These are phyloP conservation scores for Erysimum cheiri DNA, from an alignment of 441 rosid species.

Conservation along the genomic window DNA sequence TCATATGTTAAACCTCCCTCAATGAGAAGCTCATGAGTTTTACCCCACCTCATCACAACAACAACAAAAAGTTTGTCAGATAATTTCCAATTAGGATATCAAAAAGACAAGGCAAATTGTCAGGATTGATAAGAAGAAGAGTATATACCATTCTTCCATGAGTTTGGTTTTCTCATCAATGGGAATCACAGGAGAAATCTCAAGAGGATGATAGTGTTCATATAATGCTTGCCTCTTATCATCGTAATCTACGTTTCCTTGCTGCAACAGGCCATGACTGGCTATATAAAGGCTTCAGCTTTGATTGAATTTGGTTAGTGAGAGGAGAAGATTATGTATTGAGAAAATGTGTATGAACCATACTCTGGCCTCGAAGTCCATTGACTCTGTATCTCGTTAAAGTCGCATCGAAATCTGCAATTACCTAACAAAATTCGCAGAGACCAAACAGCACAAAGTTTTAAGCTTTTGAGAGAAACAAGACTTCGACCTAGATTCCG, in stretches of 20 bases:
- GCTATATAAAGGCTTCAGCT: slow-evolving; percentile 48
- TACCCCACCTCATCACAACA: slow-evolving; percentile 67
- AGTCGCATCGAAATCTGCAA: slow-evolving; percentile 90
- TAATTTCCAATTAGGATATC: not conserved
- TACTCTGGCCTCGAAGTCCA: slow-evolving; percentile 74
- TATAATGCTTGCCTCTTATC: slow-evolving; percentile 71
- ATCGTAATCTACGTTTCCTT: slow-evolving; percentile 71
- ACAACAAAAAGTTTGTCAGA: not conserved
- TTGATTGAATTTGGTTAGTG: not conserved
- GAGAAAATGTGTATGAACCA: slow-evolving; percentile 30
- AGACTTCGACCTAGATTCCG: not conserved
- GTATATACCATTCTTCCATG: slow-evolving; percentile 85
- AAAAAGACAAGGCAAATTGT: not conserved
- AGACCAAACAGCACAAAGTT: slow-evolving; percentile 1
- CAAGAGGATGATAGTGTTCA: slow-evolving; percentile 79
- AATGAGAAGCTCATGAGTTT: slow-evolving; percentile 79
- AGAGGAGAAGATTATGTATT: slow-evolving; percentile 18
- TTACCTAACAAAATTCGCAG: slow-evolving; percentile 54
- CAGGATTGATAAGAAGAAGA: not conserved
- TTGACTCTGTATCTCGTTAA: slow-evolving; percentile 66
- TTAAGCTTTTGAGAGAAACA: not conserved
- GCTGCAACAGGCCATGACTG: slow-evolving; percentile 84
- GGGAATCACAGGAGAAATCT: slow-evolving; percentile 70
- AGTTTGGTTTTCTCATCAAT: slow-evolving; percentile 82
- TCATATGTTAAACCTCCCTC: slow-evolving; percentile 87